These are phyloP conservation scores for Kuraishia borneana DNA, from an alignment of 805 yeast genomes.

Conservation along the genomic window DNA sequence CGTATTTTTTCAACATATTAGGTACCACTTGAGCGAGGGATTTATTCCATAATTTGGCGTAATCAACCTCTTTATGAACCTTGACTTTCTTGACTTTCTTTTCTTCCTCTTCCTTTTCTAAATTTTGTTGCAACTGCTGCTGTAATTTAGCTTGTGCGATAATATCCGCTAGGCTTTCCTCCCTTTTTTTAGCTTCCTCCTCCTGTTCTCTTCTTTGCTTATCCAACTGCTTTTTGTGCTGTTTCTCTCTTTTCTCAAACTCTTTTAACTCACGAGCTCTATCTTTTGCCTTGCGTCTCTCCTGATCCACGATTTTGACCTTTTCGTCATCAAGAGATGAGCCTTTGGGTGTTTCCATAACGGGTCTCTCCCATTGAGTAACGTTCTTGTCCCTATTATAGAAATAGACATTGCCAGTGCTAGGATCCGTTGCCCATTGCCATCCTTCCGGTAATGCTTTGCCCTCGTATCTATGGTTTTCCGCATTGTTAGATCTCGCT, in stretches of 20 bases:
- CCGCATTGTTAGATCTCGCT: background rate
- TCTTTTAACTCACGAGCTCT: slow-evolving; percentile 18
- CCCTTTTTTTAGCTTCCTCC: slow-evolving; percentile 21
- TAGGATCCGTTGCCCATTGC: slow-evolving; percentile 43
- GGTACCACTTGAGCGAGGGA: slow-evolving; percentile 71
- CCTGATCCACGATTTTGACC: slow-evolving; percentile 5
- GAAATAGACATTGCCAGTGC: slow-evolving; percentile 36
- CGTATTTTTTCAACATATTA: slow-evolving; percentile 59
- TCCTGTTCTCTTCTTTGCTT: slow-evolving; percentile 19
- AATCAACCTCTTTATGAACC: background rate
- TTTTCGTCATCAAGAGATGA: slow-evolving; percentile 4
- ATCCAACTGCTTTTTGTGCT: slow-evolving; percentile 17
- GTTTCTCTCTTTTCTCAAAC: slow-evolving; percentile 17
- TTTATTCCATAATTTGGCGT: slow-evolving; percentile 23
- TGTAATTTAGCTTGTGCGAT: slow-evolving; percentile 20
- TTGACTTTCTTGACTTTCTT: background rate
- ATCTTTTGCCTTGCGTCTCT: slow-evolving; percentile 17
- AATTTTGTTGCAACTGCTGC: slow-evolving; percentile 19
- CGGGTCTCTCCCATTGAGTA: slow-evolving; percentile 56
- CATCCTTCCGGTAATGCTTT: slow-evolving; percentile 49
- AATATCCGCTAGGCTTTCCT: slow-evolving; percentile 14
- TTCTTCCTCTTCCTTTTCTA: slow-evolving; percentile 3
- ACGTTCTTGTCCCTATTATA: slow-evolving; percentile 35
- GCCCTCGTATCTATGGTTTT: slow-evolving; percentile 14
- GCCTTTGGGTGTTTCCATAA: slow-evolving; percentile 6